A percentile compares a stretch with the other conserved stretches of the same genome.
Evolutionary conservation across 169 alveolate species (phyloP).

Genomic region (Cryptosporidium meleagridis): DNA sequence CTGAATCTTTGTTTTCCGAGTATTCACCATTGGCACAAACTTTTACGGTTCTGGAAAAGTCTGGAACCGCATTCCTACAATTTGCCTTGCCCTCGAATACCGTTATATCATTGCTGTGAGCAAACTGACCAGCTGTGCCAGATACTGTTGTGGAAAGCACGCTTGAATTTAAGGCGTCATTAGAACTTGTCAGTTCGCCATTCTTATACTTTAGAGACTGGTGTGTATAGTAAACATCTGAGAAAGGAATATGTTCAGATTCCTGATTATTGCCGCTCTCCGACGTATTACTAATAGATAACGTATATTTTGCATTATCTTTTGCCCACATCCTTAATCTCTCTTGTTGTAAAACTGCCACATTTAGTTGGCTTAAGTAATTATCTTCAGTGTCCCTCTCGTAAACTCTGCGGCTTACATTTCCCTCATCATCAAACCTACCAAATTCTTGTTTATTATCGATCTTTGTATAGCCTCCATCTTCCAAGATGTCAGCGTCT

Average conservation of each 20-base stretch:
- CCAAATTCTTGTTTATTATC: background rate
- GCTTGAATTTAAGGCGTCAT: conserved; percentile 18
- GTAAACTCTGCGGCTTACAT: background rate
- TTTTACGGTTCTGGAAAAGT: background rate
- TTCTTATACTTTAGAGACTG: background rate
- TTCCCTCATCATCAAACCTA: background rate
- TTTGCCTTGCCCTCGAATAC: conserved; percentile 19
- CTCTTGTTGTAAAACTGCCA: conserved; percentile 67
- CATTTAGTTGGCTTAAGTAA: conserved; percentile 32
- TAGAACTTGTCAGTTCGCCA: background rate
- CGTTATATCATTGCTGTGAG: conserved; percentile 42
- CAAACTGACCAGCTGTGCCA: conserved; percentile 47
- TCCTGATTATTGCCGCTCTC: conserved; percentile 26
- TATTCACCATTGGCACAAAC: background rate
- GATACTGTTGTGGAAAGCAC: conserved; percentile 67
- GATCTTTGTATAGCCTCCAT: background rate
- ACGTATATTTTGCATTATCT: conserved; percentile 59
- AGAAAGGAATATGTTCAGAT: conserved; percentile 68
- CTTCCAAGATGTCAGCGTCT: conserved; percentile 21
- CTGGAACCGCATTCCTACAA: background rate
- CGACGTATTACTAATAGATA: conserved; percentile 16
- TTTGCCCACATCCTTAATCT: conserved; percentile 65
- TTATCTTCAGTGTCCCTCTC: conserved; percentile 1
- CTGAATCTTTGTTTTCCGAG: background rate
- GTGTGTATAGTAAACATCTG: conserved; percentile 51